Evolutionary conservation across 1,284 basidiomycete species (phyloP).

Genomic region (Pholiota adiposa): DNA sequence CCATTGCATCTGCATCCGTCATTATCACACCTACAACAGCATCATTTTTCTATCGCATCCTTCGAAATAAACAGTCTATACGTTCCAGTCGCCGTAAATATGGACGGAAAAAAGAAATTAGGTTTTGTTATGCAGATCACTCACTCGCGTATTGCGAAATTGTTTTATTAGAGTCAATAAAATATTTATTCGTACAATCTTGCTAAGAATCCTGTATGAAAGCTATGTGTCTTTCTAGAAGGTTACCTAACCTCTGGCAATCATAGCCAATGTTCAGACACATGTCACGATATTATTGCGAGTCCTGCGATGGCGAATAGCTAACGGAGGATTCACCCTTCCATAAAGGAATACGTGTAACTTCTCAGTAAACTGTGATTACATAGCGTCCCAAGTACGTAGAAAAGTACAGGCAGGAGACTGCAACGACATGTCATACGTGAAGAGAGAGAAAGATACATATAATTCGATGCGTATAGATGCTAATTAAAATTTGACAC

Average conservation of each 20-base stretch:
- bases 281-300: background rate
- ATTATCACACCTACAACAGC: constrained; percentile 13
- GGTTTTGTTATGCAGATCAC: background rate
- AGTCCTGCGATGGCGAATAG: too few species aligned
- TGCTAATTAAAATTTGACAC: background rate
- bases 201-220: too few species aligned
- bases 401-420: background rate
- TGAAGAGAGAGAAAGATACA: background rate
- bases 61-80: constrained; percentile 9
- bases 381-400: background rate
- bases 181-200: background rate
- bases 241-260: too few species aligned
- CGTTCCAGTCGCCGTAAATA: background rate
- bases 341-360: background rate
- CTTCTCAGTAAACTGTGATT: too few species aligned
- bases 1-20: constrained; percentile 10
- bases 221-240: too few species aligned
- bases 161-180: background rate
- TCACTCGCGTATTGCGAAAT: background rate
- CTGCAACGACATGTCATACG: too few species aligned
- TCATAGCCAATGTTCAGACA: background rate
- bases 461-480: background rate
- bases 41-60: constrained; percentile 6
- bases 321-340: background rate
- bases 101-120: background rate